Base-by-base conservation (phyloP, 2,329 filamentous ascomycete genomes). In the Colletotrichum acutatum region DNA sequence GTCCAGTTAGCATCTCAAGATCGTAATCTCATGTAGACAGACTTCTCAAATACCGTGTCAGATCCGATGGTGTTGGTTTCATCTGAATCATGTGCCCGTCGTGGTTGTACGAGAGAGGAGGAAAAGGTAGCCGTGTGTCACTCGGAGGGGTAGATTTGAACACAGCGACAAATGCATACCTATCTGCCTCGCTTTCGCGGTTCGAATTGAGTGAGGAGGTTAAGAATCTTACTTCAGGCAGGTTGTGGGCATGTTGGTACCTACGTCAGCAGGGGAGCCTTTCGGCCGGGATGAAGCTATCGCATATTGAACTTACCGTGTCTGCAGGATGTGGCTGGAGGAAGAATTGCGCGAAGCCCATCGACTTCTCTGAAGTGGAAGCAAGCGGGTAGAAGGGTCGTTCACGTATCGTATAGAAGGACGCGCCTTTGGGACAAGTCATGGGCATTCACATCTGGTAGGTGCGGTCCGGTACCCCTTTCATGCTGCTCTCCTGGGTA, bases 21-120 rank as follows among this genome's bases (percentile, higher is more conserved):
- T 11, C 37, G n/a, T 59, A 49, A 59, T 53, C 59, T 30, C 42
- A 69, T 53, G 19, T 46, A 6, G 32, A 56, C 30, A 64, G 12
- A 58, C 59, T 72, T 72, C 53, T 34, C 16, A 60, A 16, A 28
- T 59, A 53, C 22, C 42, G 66, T 69, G 59, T 72, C 66, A 64
- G 30, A 53, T 64, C 59, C 37, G 11, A 57, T 26, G 52, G 32
- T 22, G 30, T 19, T 64, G 37, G 66, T 72, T 72, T 72, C 53
- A 69, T 72, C 66, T 52, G 66, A 72, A 69, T 37, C 52, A 22
- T 24, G 28, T 26, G 5, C 5, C 49, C 56, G 26, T n/a, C 12
- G 12, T 32, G 3, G 30, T 16, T 11, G 59, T 64, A 42, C 19
- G 16, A 46, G 53, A 34, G n/a, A 34, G 58, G 24, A 12, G 24